Conservation (phyloP, 306 rosid genomes). For the Dalbergia oliveri region DNA sequence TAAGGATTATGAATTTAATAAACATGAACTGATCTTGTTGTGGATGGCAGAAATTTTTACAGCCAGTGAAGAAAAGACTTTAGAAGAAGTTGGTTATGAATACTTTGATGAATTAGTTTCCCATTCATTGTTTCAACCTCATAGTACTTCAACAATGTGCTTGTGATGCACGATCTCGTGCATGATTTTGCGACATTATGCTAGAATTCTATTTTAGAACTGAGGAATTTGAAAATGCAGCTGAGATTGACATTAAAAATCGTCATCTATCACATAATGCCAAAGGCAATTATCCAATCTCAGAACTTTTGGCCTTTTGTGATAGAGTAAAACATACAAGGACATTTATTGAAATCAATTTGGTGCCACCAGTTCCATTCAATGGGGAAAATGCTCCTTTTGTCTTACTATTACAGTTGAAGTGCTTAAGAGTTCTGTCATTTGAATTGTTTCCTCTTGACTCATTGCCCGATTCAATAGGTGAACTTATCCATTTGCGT, state of each 20-base stretch:
- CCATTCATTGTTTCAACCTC: background rate
- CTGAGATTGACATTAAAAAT: background rate
- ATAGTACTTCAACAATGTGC: background rate
- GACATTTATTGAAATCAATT: background rate
- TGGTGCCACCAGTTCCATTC: accelerated
- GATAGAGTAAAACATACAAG: background rate
- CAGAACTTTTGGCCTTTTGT: background rate
- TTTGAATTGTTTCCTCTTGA: background rate
- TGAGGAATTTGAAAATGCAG: background rate
- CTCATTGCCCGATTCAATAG: background rate
- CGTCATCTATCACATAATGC: background rate
- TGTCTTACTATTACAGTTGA: background rate
- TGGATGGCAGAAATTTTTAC: background rate
- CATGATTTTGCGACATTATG: background rate
- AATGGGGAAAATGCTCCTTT: background rate
- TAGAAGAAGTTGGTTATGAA: background rate
- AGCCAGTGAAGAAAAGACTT: background rate
- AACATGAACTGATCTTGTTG: background rate
- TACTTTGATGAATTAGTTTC: constrained; percentile 1
- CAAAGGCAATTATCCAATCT: background rate
- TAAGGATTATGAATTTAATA: background rate
- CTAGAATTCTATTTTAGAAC: background rate
- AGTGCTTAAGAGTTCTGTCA: background rate
- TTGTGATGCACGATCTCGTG: background rate
- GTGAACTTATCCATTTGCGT: background rate